Evolutionary conservation across 2,329 filamentous ascomycete genomes (phyloP), one percentile per base, ranked within the genome.

Genomic region (Talaromyces amestolkiae): DNA sequence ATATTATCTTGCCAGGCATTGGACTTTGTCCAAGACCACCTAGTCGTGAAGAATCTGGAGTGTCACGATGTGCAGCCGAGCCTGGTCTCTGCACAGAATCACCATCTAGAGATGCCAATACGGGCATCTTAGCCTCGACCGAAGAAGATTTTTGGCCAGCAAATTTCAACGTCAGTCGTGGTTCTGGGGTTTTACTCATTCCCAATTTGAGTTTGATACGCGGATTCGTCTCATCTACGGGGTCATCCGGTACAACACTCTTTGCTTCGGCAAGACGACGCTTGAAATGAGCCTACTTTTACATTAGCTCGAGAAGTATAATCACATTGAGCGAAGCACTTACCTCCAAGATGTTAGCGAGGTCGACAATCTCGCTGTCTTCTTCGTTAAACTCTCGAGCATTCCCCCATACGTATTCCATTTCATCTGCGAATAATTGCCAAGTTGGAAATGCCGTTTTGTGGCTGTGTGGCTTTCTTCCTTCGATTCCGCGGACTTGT

Each of bases 371-470:
- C 17, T 92, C 90, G 72, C 93, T 97, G 3, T 90, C 91, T 73
- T 97, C 93, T 76, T 97, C 92, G 70, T 97, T 97, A 81, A 94
- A 97, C 66, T 89, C 89, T 72, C 88, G 90, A 0, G 93, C 92
- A 76, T 97, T 97, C 58, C 85, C 85, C 93, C 93, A 97, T 51
- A 97, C 88, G 61, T 91, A 84, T 71, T 88, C 91, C 13, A 91
- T 84, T 72, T 91, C 91, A 63, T 93, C 88, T 75, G 92, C 92
- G 69, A 97, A 92, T 0, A 88, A 85, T 65, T 88, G 85, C 93
- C 93, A 97, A 60, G 82, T 90, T 75, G 92, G 93, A 78, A 93
- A 92, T 58, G 92, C 88, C 58, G 89, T 89, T 31, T 79, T 75
- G 11, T 80, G 82, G 3, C 84, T 84, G 7, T 86, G 83, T 31